phyloP scores from a whole-genome alignment of 2,329 filamentous ascomycete genomes.

The Pseudogymnoascus sp. region DNA sequence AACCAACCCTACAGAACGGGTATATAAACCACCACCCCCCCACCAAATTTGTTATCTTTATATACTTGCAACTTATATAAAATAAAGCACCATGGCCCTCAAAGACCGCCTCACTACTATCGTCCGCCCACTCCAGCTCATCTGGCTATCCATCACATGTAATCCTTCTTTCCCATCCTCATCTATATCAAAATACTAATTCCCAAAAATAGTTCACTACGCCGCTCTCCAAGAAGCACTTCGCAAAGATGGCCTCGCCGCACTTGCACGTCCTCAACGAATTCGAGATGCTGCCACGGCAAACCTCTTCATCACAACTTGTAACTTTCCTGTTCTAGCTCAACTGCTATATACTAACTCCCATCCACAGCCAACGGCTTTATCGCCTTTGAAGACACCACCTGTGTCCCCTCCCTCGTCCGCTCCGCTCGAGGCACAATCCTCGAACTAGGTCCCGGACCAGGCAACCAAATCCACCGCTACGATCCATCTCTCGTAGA shows the following conservation, averaged over 20 bases:
- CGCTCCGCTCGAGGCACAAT: constrained; percentile 31
- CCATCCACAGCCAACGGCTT: constrained; percentile 25
- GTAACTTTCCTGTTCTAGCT: constrained; percentile 17
- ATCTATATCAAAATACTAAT: constrained; percentile 1
- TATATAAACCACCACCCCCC: constrained; percentile 4
- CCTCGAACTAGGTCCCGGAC: constrained; percentile 41
- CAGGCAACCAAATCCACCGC: constrained; percentile 39
- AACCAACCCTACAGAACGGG: neutral
- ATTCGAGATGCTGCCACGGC: constrained; percentile 24
- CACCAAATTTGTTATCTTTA: neutral
- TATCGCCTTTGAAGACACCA: constrained; percentile 33
- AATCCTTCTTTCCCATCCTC: neutral
- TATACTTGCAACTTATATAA: neutral
- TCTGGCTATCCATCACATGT: constrained; percentile 5
- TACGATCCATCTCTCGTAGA: constrained; percentile 32
- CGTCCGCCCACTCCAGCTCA: neutral
- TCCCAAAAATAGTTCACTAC: constrained; percentile 20
- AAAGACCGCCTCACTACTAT: neutral
- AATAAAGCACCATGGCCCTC: neutral
- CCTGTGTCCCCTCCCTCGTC: constrained; percentile 30
- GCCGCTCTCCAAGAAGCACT: constrained; percentile 20
- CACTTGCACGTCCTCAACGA: constrained; percentile 17
- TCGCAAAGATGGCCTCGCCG: constrained; percentile 21
- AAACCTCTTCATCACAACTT: constrained; percentile 23
- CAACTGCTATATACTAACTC: constrained; percentile 13